Evolutionary conservation across 495 filamentous ascomycete species (phyloP), one percentile per base, ranked within the genome.

Genomic region (Trichoderma gamsii): DNA sequence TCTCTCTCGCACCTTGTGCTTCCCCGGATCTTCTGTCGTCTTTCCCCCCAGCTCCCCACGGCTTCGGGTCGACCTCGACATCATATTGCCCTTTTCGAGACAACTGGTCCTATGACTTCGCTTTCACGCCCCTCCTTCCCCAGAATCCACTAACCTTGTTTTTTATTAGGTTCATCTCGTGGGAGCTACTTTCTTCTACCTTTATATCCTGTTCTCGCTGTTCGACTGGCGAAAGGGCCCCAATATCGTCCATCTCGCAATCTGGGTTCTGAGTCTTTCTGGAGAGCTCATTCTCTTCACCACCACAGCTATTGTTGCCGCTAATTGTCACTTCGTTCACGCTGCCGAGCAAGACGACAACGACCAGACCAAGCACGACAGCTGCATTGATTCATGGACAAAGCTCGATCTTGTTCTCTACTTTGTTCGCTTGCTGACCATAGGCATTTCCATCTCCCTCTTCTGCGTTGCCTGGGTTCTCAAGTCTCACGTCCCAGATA

Each of bases 201-300:
- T 86, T 67, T 84, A 87, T 66, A 79, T 86, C 52, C 84, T 94
- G 61, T 87, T 97, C 72, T 90, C 92, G 27, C 80, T 96, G 64
- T 79, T 96, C 71, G 93, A 96, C 75, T 89, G 89, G 65, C 84
- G 84, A 67, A 86, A 89, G 7, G 88, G 90, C 27, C 93, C 93
- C 4, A 91, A 84, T 38, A 75, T 84, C 23, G 86, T 88, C 32
- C 91, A 96, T 74, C 83, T 91, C 56, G 77, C 88, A 21, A 87
- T 89, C 66, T 97, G 93, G 93, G 73, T 81, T 41, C 74, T 92
- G 52, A 88, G 87, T 27, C 72, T 88, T 35, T 76, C 87, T 23
- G 79, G 90, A 67, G 93, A 97, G 76, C 68, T 88, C 27, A 76
- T 88, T 61, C 87, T 96, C 59, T 77, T 93, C 67, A 83, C 84